These are phyloP conservation scores for Apostasia shenzhenica DNA, from an alignment of 106 monocot genomes.

Conservation along the genomic window DNA sequence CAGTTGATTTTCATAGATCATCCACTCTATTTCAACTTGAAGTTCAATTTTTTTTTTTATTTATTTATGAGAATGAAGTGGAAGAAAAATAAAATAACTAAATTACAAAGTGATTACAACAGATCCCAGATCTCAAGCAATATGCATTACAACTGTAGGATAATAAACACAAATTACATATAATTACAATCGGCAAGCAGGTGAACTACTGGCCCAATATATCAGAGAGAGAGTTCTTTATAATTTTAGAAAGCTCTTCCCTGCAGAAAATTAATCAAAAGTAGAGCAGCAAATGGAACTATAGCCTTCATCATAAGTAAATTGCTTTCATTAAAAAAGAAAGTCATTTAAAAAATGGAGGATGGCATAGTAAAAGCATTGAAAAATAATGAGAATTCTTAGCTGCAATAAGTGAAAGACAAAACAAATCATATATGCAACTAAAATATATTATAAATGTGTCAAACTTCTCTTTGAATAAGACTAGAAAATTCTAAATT, in stretches of 20 bases:
- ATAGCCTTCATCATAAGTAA: not conserved
- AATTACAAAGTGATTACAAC: no score
- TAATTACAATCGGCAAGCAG: not conserved
- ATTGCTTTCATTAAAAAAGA: not conserved
- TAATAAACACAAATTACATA: no score
- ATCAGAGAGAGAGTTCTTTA: not conserved
- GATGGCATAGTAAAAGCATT: not conserved
- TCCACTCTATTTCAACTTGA: no score
- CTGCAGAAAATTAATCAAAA: not conserved
- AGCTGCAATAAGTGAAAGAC: not conserved
- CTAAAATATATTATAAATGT: not conserved
- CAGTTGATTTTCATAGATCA: no score
- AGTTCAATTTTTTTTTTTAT: no score
- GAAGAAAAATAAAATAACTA: no score
- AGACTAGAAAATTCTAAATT: no score
- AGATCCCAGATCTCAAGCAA: no score
- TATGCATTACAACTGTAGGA: no score
- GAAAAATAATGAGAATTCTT: not conserved
- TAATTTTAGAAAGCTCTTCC: not conserved
- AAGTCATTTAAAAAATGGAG: not conserved
- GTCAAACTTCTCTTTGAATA: not conserved
- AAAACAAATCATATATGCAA: not conserved
- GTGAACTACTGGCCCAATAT: not conserved
- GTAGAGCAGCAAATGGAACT: not conserved
- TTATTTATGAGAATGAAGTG: no score